Evolutionary conservation across 2,329 filamentous ascomycete species (phyloP).

Genomic region (Xylaria sp.): DNA sequence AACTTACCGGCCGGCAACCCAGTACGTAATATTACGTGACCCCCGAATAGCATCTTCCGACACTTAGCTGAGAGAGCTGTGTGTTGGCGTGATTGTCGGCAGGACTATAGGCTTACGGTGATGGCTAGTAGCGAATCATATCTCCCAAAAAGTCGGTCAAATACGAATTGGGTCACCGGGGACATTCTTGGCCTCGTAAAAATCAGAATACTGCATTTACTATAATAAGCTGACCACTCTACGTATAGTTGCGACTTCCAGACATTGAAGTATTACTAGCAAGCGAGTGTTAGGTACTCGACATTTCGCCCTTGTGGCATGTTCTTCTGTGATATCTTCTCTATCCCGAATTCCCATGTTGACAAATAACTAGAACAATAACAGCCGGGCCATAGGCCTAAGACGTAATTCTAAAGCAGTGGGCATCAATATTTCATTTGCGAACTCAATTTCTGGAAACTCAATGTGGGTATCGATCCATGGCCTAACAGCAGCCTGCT

Average conservation of each 20-base stretch:
- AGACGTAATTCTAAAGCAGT: background rate
- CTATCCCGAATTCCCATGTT: background rate
- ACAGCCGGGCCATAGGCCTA: background rate
- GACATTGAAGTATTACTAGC: background rate
- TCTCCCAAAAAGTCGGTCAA: background rate
- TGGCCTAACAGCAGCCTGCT: background rate
- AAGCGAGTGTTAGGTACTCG: background rate
- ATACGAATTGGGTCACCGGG: background rate
- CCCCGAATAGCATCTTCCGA: conserved; percentile 1
- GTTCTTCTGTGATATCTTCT: background rate
- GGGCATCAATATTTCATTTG: background rate
- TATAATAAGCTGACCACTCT: conserved; percentile 11
- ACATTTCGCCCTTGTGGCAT: background rate
- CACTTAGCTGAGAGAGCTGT: conserved; percentile 3
- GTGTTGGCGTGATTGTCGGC: background rate
- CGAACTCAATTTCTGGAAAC: too few relatives aligned
- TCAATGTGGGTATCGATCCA: background rate
- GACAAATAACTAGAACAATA: too few relatives aligned
- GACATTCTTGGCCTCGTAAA: background rate
- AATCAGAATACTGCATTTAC: conserved; percentile 3
- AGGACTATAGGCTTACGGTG: background rate
- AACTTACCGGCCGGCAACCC: background rate
- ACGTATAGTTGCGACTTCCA: background rate
- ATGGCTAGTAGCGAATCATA: background rate
- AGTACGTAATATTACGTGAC: conserved; percentile 17